These are phyloP conservation scores for Pholiota microspora DNA, from an alignment of 768 basidiomycete genomes.

Conservation along the genomic window DNA sequence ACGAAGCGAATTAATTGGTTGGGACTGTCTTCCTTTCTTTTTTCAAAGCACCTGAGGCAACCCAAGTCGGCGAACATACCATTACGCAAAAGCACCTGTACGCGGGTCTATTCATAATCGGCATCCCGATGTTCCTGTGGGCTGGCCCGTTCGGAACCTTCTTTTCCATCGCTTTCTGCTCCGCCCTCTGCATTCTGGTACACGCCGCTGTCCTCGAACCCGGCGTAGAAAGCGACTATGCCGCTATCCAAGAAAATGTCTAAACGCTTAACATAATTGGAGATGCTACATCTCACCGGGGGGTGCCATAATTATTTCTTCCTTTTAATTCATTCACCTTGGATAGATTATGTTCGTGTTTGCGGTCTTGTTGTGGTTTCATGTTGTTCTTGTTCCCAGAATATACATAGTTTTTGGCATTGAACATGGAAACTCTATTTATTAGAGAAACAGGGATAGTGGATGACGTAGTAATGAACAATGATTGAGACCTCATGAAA, in stretches of 20 bases:
- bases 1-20: background rate
- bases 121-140: conserved; percentile 83
- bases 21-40: background rate
- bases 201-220: conserved; percentile 92
- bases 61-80: conserved; percentile 76
- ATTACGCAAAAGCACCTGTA: conserved; percentile 92
- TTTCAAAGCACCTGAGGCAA: conserved; percentile 73
- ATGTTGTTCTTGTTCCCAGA: conserved; percentile 10
- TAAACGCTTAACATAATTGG: too few species aligned
- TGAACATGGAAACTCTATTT: conserved; percentile 8
- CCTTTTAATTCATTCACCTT: conserved; percentile 17
- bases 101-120: conserved; percentile 85
- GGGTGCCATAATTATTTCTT: conserved; percentile 4
- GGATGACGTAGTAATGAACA: conserved; percentile 12
- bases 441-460: conserved; percentile 12
- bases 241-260: conserved; percentile 68
- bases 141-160: conserved; percentile 76
- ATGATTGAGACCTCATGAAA: conserved; percentile 12
- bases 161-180: conserved; percentile 94
- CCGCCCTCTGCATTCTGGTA: conserved; percentile 75
- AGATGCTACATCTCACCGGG: background rate
- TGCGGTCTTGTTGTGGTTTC: too few species aligned
- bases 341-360: conserved; percentile 13
- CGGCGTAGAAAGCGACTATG: conserved; percentile 93
- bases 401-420: conserved; percentile 12